These are phyloP conservation scores for Gigaspora rosea DNA, from an alignment of 192 early-diverging fungal species.

Conservation along the genomic window DNA sequence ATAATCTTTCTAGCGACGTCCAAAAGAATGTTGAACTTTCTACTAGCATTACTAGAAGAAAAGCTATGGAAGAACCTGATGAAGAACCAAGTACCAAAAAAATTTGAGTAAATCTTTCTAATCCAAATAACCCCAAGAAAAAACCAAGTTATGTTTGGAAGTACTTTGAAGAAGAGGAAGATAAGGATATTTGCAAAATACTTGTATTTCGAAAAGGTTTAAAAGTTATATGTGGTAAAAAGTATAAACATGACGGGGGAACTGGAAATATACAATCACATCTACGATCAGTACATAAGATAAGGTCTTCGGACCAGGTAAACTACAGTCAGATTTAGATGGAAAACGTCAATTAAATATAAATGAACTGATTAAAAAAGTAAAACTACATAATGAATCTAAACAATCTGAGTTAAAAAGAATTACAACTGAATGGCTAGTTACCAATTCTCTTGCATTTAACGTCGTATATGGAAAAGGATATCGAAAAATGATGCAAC, in stretches of 20 bases:
- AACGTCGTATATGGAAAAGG: background rate
- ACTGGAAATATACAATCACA: slow-evolving; percentile 1
- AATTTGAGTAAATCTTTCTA: slow-evolving; percentile 8
- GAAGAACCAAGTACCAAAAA: background rate
- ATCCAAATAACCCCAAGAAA: background rate
- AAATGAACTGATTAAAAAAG: slow-evolving; percentile 1
- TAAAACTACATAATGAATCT: background rate
- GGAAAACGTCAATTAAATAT: background rate
- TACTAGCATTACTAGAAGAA: too few relatives aligned
- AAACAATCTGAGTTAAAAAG: slow-evolving; percentile 7
- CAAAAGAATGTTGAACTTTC: too few relatives aligned
- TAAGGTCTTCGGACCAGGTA: background rate
- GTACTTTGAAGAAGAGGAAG: background rate
- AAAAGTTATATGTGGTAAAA: background rate
- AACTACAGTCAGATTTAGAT: background rate
- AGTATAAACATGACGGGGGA: slow-evolving; percentile 6
- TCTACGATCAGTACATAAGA: background rate
- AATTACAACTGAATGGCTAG: background rate
- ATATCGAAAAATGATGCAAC: background rate
- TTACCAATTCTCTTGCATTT: slow-evolving; percentile 9
- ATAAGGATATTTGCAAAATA: background rate
- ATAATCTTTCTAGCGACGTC: too few relatives aligned
- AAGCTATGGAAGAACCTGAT: too few relatives aligned
- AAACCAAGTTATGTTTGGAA: slow-evolving; percentile 1
- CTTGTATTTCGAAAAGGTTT: background rate